Conservation (phyloP, 352 stramenopile species). For the Pythium volutum region DNA sequence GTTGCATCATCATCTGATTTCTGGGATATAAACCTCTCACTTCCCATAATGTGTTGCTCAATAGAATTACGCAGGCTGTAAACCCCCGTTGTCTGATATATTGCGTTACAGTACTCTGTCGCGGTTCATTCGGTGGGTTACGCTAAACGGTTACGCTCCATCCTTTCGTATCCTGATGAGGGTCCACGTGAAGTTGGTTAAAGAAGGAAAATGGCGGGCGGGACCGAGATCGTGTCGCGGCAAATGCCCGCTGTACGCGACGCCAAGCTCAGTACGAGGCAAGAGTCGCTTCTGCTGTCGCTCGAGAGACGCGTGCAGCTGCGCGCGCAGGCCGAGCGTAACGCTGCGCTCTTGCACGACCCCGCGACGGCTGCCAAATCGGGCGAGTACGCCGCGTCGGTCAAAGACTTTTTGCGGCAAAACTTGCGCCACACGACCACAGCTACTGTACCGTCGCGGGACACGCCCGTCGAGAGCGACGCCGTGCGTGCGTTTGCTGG, state of each 20-base stretch:
- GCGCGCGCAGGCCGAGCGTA: slow-evolving; percentile 40
- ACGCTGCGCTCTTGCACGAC: slow-evolving; percentile 36
- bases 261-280: slow-evolving; percentile 38
- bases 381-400: slow-evolving; percentile 20
- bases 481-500: slow-evolving; percentile 24
- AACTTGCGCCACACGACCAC: slow-evolving; percentile 4
- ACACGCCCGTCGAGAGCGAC: neutral
- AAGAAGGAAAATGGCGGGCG: neutral
- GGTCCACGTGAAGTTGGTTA: neutral
- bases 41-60: too few relatives aligned
- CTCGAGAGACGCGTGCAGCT: slow-evolving; percentile 64
- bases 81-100: too few relatives aligned
- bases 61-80: too few relatives aligned
- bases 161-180: neutral
- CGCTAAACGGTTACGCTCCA: neutral
- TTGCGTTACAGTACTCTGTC: too few relatives aligned
- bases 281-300: slow-evolving; percentile 51
- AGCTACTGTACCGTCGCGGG: neutral
- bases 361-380: neutral
- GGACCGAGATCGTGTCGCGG: neutral
- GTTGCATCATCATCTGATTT: too few relatives aligned
- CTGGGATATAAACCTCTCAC: too few relatives aligned
- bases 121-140: neutral
- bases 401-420: slow-evolving; percentile 42
- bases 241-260: slow-evolving; percentile 35